Base-by-base conservation (phyloP, 2,329 filamentous ascomycete species). In the Emydomyces testavorans region DNA sequence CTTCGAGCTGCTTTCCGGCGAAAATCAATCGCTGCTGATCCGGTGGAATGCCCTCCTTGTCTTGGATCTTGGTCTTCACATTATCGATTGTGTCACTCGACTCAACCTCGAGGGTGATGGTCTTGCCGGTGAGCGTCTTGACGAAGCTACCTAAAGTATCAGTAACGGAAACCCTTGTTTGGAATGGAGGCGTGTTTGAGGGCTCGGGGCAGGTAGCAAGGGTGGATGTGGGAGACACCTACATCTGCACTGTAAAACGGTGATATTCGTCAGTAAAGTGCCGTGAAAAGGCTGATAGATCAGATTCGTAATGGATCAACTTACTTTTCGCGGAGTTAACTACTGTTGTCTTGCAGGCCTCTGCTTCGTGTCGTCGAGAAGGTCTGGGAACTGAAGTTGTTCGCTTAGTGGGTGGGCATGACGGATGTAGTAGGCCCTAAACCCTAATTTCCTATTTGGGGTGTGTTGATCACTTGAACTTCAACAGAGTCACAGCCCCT, bases 201-300 rank as follows among this genome's bases (percentile, higher is more conserved):
- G 56, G 59, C 58, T 51, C 58, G 31, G 23, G 15, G 34, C 23
- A 49, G 52, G 51, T 50, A 50, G 52, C 60, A 56, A 52, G 54
- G 46, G 35, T 49, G 47, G 51, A 56, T 8, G 53, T 54, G 23
- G 50, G 50, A 48, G 59, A 15, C 21, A 68, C 83, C 83, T 80
- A 90, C 85, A 92, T 92, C 82, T 92, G 85, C 85, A 92, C 85
- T 90, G 60, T 63, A 68, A 59, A 55, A 50, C 60, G 53, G 54
- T 54, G 60, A 54, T 53, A 55, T 55, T 61, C 49, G 69, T 82
- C 71, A 81, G 76, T 49, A 20, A 51, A 49, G 36, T 28, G 18
- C 18, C n/a, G n/a, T n/a, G n/a, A 37, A 52, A 50, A 34, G 31
- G 45, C 42, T 11, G 20, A 4, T 6, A 4, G 4, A 6, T 35